Percentiles rank a stretch among this genome's conserved stretches.
phyloP scores from a whole-genome alignment of 345 rosid species.

The Gossypium bickii region DNA sequence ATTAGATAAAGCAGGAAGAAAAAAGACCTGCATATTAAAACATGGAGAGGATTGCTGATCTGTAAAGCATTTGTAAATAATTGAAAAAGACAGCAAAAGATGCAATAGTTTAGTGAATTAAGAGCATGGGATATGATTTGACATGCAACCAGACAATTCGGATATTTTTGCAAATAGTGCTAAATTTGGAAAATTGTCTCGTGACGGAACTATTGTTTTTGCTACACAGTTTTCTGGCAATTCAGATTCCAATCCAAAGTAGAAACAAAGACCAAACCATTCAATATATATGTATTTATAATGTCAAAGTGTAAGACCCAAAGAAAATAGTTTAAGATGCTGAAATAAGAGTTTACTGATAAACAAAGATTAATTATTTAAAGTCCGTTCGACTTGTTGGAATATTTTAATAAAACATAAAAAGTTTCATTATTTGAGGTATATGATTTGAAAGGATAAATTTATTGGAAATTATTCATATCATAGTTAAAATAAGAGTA shows the following conservation, averaged over 20 bases:
- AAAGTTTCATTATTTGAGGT: too few species aligned
- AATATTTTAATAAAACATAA: too few species aligned
- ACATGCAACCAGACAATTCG: slow-evolving; percentile 32
- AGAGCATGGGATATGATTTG: slow-evolving; percentile 19
- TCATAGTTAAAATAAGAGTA: accelerated
- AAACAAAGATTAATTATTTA: too few species aligned
- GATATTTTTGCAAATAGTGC: slow-evolving; percentile 30
- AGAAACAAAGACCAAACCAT: slow-evolving; percentile 3
- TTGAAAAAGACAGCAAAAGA: background rate
- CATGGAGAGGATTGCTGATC: slow-evolving; percentile 16
- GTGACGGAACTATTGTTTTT: slow-evolving; percentile 32
- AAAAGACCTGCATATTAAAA: background rate
- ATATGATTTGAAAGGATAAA: too few species aligned
- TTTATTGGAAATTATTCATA: too few species aligned
- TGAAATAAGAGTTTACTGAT: too few species aligned
- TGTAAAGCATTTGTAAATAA: slow-evolving; percentile 15
- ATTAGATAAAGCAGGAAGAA: background rate
- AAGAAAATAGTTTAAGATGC: background rate
- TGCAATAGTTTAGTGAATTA: background rate
- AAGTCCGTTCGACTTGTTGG: too few species aligned
- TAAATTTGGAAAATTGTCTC: slow-evolving; percentile 43
- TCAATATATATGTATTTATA: background rate
- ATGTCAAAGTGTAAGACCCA: background rate
- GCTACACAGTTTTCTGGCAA: slow-evolving; percentile 20
- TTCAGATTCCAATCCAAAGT: slow-evolving; percentile 31